A percentile compares a stretch with the other conserved stretches of the same genome.
Evolutionary conservation across 208 protist species (phyloP).

Genomic region (Leishmania turanica): DNA sequence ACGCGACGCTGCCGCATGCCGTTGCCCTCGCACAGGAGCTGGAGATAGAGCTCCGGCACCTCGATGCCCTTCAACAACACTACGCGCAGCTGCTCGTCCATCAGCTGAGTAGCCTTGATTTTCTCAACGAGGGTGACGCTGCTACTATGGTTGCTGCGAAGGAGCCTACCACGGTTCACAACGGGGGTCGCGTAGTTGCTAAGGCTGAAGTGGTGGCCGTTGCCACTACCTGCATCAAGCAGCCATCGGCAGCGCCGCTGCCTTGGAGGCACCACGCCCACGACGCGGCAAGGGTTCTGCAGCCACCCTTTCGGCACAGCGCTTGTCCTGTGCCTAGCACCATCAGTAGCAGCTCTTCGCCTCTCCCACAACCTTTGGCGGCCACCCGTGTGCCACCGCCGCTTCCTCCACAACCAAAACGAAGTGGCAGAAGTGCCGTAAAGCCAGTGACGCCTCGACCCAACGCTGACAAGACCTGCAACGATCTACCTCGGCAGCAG

Average conservation of each 20-base stretch:
- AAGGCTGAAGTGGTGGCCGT: not conserved
- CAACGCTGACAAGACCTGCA: not conserved
- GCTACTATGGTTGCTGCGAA: not conserved
- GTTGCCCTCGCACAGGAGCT: conserved; percentile 22
- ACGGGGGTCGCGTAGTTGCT: not conserved
- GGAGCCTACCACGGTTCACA: not conserved
- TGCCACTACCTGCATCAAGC: not conserved
- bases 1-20: conserved; percentile 11
- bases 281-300: not conserved
- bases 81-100: conserved; percentile 16
- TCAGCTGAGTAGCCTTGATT: conserved; percentile 16
- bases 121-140: not conserved
- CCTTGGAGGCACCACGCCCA: not conserved
- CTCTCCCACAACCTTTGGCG: not conserved
- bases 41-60: conserved; percentile 14
- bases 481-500: not conserved
- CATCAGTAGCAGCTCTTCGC: not conserved
- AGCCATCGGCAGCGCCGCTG: not conserved
- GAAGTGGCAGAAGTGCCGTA: not conserved
- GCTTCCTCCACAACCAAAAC: not conserved
- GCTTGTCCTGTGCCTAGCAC: not conserved
- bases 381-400: not conserved
- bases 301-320: not conserved
- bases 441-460: not conserved
- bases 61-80: conserved; percentile 22